Conservation (phyloP, 805 yeast species). For the Dipodascus albidus region DNA sequence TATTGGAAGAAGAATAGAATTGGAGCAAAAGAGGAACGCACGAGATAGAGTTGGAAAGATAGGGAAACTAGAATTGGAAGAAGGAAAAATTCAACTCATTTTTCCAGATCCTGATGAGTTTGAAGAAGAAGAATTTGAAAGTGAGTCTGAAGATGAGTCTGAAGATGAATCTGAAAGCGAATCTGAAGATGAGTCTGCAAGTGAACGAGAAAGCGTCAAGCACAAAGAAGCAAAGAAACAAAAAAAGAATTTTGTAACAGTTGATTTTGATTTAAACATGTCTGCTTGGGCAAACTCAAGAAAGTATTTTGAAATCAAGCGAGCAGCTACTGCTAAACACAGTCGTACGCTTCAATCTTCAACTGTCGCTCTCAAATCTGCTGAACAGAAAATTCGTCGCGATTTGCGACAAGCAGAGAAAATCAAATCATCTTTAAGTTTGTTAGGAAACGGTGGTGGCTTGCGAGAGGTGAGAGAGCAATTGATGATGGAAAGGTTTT, state of each 20-base stretch:
- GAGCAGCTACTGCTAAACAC: constrained; percentile 66
- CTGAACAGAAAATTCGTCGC: constrained; percentile 62
- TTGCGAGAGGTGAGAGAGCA: constrained; percentile 44
- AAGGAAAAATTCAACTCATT: constrained; percentile 50
- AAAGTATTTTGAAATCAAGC: constrained; percentile 65
- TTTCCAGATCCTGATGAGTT: constrained; percentile 38
- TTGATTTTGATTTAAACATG: constrained; percentile 52
- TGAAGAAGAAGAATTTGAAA: constrained; percentile 26
- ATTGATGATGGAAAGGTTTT: constrained; percentile 87
- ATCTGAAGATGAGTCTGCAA: constrained; percentile 13
- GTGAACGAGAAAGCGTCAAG: constrained; percentile 8
- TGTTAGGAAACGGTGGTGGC: neutral
- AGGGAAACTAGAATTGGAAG: constrained; percentile 57
- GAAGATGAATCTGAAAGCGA: constrained; percentile 24
- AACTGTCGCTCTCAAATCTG: constrained; percentile 65
- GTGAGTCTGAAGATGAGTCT: constrained; percentile 20
- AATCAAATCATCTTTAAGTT: constrained; percentile 33
- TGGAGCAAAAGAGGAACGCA: constrained; percentile 60
- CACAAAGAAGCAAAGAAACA: constrained; percentile 3
- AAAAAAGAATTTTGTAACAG: constrained; percentile 30
- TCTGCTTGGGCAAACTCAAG: constrained; percentile 88
- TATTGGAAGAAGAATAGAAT: constrained; percentile 60
- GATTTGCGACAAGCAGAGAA: constrained; percentile 54
- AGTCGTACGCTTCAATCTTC: constrained; percentile 71
- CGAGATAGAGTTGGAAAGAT: constrained; percentile 49